These are phyloP conservation scores for Ramichloridium luteum DNA, from an alignment of 2,329 filamentous ascomycete genomes.

Conservation along the genomic window DNA sequence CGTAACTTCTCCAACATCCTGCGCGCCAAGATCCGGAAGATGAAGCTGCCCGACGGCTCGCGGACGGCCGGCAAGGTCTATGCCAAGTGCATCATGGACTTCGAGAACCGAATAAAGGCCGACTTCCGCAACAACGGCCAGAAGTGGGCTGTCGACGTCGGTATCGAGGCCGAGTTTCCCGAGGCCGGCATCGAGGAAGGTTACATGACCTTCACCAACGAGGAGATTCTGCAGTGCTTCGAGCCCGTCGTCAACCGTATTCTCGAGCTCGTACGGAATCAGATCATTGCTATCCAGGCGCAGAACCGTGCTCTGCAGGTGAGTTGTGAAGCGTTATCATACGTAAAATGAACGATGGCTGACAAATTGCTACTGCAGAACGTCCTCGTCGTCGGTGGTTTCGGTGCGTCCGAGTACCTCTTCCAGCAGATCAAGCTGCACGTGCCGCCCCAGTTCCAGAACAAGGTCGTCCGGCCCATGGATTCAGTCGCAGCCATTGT, in stretches of 20 bases:
- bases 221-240: conserved; percentile 97
- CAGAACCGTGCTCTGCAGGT: conserved; percentile 84
- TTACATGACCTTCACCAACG: conserved; percentile 99
- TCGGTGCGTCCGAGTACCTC: conserved; percentile 94
- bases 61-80: conserved; percentile 97
- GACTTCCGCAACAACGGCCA: conserved; percentile 99
- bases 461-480: conserved; percentile 96
- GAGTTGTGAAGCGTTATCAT: conserved; percentile 17
- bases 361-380: conserved; percentile 42
- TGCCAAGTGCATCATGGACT: conserved; percentile 99
- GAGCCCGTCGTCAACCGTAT: conserved; percentile 97
- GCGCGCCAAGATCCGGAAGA: conserved; percentile 94
- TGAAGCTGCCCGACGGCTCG: conserved; percentile 95
- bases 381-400: conserved; percentile 92
- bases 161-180: conserved; percentile 95
- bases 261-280: conserved; percentile 87
- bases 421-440: conserved; percentile 99
- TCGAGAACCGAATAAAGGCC: conserved; percentile 98
- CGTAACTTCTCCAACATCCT: conserved; percentile 97
- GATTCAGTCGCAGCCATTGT: conserved; percentile 97
- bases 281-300: conserved; percentile 97
- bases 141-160: conserved; percentile 95
- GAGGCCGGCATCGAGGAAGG: conserved; percentile 97
- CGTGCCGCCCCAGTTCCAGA: conserved; percentile 94
- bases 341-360: conserved; percentile 10